A percentile compares a stretch with the other conserved stretches of the same genome.
Evolutionary conservation across 2,329 filamentous ascomycete species (phyloP).

Genomic region (Aspergillus pseudoviridinutans): DNA sequence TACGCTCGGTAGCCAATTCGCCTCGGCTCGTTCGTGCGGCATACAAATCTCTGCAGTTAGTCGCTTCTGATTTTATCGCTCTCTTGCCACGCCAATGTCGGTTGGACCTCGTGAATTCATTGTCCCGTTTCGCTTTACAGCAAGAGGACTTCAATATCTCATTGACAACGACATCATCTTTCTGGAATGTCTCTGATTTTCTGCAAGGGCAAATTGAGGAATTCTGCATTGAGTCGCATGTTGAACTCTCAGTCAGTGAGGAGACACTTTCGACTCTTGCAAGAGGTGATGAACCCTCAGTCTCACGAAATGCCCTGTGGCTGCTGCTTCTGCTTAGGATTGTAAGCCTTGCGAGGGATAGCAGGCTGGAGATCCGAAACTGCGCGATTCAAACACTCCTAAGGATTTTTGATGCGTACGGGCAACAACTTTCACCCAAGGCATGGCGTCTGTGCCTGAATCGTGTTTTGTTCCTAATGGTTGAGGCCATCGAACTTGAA

Average conservation of each 20-base stretch:
- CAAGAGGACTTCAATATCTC: slow-evolving; percentile 92
- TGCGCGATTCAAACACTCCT: slow-evolving; percentile 84
- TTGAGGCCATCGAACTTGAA: slow-evolving; percentile 64
- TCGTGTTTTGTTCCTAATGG: slow-evolving; percentile 72
- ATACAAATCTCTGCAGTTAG: slow-evolving; percentile 84
- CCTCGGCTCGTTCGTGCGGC: slow-evolving; percentile 76
- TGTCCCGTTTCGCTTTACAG: slow-evolving; percentile 86
- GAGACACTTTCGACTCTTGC: slow-evolving; percentile 57
- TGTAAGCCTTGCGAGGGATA: slow-evolving; percentile 39
- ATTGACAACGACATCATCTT: slow-evolving; percentile 88
- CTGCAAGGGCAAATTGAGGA: slow-evolving; percentile 53
- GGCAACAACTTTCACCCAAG: slow-evolving; percentile 70
- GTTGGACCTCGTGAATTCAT: slow-evolving; percentile 74
- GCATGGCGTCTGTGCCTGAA: slow-evolving; percentile 82
- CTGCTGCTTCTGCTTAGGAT: slow-evolving; percentile 36
- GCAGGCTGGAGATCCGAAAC: slow-evolving; percentile 41
- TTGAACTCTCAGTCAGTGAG: slow-evolving; percentile 50
- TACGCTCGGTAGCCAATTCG: slow-evolving; percentile 45
- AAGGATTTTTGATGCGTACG: slow-evolving; percentile 87
- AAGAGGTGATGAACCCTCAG: slow-evolving; percentile 54
- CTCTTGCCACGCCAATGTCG: slow-evolving; percentile 69
- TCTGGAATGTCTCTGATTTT: slow-evolving; percentile 93
- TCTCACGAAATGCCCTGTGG: slow-evolving; percentile 46
- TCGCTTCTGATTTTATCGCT: slow-evolving; percentile 89
- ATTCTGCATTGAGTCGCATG: slow-evolving; percentile 34